Conservation (phyloP, 2,329 filamentous ascomycete genomes). For the Botrytis paeoniae region DNA sequence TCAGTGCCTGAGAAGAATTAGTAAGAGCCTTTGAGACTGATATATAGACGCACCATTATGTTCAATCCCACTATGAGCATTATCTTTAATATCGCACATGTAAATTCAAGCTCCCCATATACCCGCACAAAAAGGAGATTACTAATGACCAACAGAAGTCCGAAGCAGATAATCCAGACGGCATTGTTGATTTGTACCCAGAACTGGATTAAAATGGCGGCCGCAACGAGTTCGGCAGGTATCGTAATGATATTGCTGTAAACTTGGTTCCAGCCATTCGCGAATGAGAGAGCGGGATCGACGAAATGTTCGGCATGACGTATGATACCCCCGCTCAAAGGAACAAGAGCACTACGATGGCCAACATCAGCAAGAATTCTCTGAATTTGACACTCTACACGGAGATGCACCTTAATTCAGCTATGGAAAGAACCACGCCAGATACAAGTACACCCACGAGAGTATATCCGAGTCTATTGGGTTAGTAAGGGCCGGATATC, state of each 20-base stretch:
- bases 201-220: slow-evolving; percentile 59
- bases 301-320: slow-evolving; percentile 39
- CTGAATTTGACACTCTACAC: accelerated
- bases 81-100: slow-evolving; percentile 54
- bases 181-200: slow-evolving; percentile 57
- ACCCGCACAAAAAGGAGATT: slow-evolving; percentile 41
- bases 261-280: slow-evolving; percentile 37
- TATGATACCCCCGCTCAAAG: slow-evolving; percentile 39
- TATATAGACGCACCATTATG: slow-evolving; percentile 42
- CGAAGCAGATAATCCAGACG: slow-evolving; percentile 42
- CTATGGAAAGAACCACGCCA: slow-evolving; percentile 49
- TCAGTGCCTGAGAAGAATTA: slow-evolving; percentile 31
- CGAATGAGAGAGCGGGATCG: slow-evolving; percentile 39
- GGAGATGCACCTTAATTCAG: slow-evolving; percentile 45
- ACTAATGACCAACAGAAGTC: slow-evolving; percentile 39
- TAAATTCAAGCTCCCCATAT: slow-evolving; percentile 53
- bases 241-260: slow-evolving; percentile 36
- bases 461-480: slow-evolving; percentile 15
- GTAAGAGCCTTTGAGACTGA: no score
- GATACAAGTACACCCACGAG: slow-evolving; percentile 42
- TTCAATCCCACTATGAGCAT: slow-evolving; percentile 60
- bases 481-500: neutral
- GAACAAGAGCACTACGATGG: slow-evolving; percentile 31
- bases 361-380: neutral
- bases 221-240: slow-evolving; percentile 58